phyloP scores from a whole-genome alignment of 2,329 filamentous ascomycete species.

The Pseudocercospora cruenta region DNA sequence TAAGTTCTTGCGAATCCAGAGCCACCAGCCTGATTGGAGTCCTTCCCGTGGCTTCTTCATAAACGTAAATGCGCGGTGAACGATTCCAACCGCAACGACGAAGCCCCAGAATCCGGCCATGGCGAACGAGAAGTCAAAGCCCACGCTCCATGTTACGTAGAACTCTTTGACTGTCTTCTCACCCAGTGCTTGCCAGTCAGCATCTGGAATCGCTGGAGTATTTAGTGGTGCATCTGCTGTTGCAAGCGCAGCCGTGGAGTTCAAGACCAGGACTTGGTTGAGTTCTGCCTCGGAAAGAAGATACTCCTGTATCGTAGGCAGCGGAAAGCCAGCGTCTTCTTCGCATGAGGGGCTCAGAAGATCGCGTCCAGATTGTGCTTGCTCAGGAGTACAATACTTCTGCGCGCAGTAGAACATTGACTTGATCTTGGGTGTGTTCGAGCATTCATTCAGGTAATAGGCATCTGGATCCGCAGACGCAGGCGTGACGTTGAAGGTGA shows the following conservation, averaged over 20 bases:
- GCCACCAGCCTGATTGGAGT: conserved; percentile 13
- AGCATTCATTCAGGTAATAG: conserved; percentile 18
- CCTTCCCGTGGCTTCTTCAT: conserved; percentile 24
- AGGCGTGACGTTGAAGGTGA: conserved; percentile 21
- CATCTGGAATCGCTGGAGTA: conserved; percentile 19
- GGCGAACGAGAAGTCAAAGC: conserved; percentile 23
- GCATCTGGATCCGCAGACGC: background rate
- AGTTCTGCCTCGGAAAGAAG: conserved; percentile 14
- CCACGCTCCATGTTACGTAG: conserved; percentile 17
- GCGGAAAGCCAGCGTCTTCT: conserved; percentile 3
- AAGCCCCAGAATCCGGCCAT: conserved; percentile 44
- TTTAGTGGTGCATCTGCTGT: conserved; percentile 18
- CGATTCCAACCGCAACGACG: conserved; percentile 42
- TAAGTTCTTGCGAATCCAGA: conserved; percentile 44
- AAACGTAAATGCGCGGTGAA: conserved; percentile 36
- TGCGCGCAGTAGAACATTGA: conserved; percentile 24
- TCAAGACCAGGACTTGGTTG: conserved; percentile 13
- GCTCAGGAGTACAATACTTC: conserved; percentile 21
- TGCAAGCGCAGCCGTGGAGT: conserved; percentile 17
- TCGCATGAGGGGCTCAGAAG: conserved; percentile 10
- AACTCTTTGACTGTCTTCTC: conserved; percentile 16
- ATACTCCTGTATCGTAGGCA: conserved; percentile 17
- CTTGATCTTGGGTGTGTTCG: conserved; percentile 19
- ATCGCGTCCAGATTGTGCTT: conserved; percentile 13
- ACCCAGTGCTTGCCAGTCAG: conserved; percentile 13